Base-by-base conservation (phyloP, 768 basidiomycete species). In the Thelephora ganbajun region DNA sequence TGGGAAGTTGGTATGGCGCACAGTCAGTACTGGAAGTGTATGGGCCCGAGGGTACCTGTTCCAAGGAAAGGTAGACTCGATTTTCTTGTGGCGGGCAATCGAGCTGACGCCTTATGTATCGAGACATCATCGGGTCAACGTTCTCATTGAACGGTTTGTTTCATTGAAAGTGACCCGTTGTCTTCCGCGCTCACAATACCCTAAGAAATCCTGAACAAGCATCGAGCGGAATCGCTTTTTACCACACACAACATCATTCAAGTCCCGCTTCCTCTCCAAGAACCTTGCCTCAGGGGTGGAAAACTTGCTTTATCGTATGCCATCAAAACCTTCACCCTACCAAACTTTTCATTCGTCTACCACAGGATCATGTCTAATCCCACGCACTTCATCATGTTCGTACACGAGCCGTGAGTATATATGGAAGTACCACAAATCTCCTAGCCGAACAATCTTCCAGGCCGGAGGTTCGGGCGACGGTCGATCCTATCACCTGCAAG, bases 361-460 rank as follows among this genome's bases (percentile, higher is more conserved):
- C 79, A 22, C 26, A 30, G 26, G 26, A 9, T 30, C 26, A 30
- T 30, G 26, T 9, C 26, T 30, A 30, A 30, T 30, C 78, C 80
- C 44, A 66, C 74, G 35, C 85, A 83, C 0, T 55, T 94, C 16
- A 76, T 96, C 30, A 63, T 94, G 37, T 84, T 94, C 56, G 76
- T 83, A 6, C 92, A 97, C 65, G 91, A 96, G 68, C 89, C 94
- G 92, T 91, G 60, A 60, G 85, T 63, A 18, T 47, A 50, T 43
- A 34, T 50, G 46, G 7, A 50, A 37, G 23, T 41, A 16, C 22
- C 16, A 4, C 26, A 30, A 9, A 33, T 7, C 46, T 44, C 46
- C 16, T 50, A 92, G 90, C 57, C 90, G 91, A 30, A n/a, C n/a
- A n/a, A 89, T 90, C 56, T 67, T 96, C 48, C 78, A 84, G 20